Evolutionary conservation across 257 asterid species (phyloP), one percentile per base, ranked within the genome.

Genomic region (Leptodermis oblonga): DNA sequence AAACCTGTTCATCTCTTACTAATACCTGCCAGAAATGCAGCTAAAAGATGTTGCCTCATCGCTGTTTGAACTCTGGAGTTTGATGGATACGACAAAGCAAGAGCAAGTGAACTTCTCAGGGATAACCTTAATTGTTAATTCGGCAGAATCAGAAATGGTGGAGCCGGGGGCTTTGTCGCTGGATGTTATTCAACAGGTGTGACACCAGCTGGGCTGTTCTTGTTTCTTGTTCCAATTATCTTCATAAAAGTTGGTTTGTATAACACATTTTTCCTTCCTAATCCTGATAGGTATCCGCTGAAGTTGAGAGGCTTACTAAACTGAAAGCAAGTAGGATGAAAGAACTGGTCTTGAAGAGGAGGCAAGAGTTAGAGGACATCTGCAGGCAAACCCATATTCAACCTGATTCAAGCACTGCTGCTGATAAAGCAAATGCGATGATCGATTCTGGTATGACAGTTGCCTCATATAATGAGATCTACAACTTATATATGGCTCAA

Each of bases 261-360:
- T 71, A 56, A 70, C 51, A 41, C 64, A 18, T 69, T 74, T 64
- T 42, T 42, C 28, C 26, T 65, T 42, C 45, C 30, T 8, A 25
- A 54, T 46, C 67, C 69, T 62, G 72, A 76, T 73, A 91, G 96
- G 84, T 77, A 42, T 76, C 90, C 20, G 80, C 84, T 7, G 99
- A 93, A 88, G 91, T 93, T 66, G 96, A 87, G 84, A 87, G 92
- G 86, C 95, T 93, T 37, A 81, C 84, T 26, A 87, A 86, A 70
- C 78, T 88, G 78, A 93, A 93, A 78, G 88, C 97, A 54, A 87
- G 95, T 76, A 87, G 96, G 87, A 76, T 93, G 96, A 93, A 93
- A 78, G 99, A 93, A 75, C 86, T 93, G 69, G 92, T 93, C 48
- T 80, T 80, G 87, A 93, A 88, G 78, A 90, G 78, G 85, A 83